Evolutionary conservation across 164 flowering plant genomes (phyloP).

Genomic region (Stephania cephalantha): DNA sequence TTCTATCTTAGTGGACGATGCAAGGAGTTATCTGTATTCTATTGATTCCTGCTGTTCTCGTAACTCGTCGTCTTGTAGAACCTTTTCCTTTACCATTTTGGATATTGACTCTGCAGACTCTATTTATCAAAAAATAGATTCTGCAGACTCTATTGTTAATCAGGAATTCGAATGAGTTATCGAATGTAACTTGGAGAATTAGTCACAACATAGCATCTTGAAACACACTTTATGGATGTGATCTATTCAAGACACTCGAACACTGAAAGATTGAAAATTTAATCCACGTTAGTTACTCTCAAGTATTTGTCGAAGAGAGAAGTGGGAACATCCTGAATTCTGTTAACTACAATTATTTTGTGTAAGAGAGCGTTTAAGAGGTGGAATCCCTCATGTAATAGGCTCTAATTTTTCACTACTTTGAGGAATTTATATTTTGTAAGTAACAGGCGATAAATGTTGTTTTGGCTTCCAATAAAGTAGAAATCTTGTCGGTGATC

Average conservation of each 20-base stretch:
- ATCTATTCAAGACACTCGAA: not conserved
- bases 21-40: not conserved
- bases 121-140: too few relatives aligned
- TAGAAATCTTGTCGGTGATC: not conserved
- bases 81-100: not conserved
- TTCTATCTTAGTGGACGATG: not conserved
- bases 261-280: not conserved
- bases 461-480: too few relatives aligned
- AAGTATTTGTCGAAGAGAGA: not conserved
- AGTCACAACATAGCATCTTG: not conserved
- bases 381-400: too few relatives aligned
- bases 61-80: not conserved
- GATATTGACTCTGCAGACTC: too few relatives aligned
- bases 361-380: too few relatives aligned
- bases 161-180: too few relatives aligned
- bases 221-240: not conserved
- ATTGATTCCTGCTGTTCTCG: not conserved
- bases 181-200: not conserved
- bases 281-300: not conserved
- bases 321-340: not conserved
- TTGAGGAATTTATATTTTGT: too few relatives aligned
- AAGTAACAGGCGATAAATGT: too few relatives aligned
- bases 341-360: not conserved
- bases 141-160: too few relatives aligned
- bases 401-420: too few relatives aligned